These are phyloP conservation scores for Rhizopogon vesiculosus DNA, from an alignment of 768 basidiomycete genomes.

Conservation along the genomic window DNA sequence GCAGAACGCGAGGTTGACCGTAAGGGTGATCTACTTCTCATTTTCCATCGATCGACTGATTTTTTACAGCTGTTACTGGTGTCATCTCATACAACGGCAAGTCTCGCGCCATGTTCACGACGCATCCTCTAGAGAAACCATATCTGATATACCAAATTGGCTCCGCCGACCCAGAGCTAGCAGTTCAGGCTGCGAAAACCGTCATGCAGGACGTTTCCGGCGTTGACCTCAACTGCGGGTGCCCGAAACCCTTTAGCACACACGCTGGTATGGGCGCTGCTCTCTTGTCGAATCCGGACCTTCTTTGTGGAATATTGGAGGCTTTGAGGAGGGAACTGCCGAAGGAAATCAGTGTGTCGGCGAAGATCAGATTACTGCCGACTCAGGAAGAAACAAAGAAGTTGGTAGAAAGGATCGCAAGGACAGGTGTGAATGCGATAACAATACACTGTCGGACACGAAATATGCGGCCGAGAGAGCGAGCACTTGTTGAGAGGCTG, in stretches of 20 bases:
- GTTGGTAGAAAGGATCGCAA: slow-evolving; percentile 83
- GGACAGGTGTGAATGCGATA: slow-evolving; percentile 83
- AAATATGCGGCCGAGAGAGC: slow-evolving; percentile 82
- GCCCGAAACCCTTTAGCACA: slow-evolving; percentile 94
- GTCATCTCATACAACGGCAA: slow-evolving; percentile 84
- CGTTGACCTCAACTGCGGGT: slow-evolving; percentile 96
- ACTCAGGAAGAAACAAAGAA: slow-evolving; percentile 83
- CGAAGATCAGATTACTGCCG: slow-evolving; percentile 88
- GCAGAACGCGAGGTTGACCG: slow-evolving; percentile 81
- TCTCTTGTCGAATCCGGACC: slow-evolving; percentile 84
- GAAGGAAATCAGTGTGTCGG: slow-evolving; percentile 80
- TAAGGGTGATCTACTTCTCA: slow-evolving; percentile 37
- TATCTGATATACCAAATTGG: slow-evolving; percentile 96
- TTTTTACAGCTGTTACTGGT: slow-evolving; percentile 65
- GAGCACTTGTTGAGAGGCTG: slow-evolving; percentile 73
- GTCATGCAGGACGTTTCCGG: slow-evolving; percentile 90
- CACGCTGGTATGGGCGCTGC: slow-evolving; percentile 97
- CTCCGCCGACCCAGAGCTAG: slow-evolving; percentile 82
- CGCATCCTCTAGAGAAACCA: slow-evolving; percentile 92
- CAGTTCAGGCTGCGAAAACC: slow-evolving; percentile 84
- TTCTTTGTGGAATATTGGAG: slow-evolving; percentile 83
- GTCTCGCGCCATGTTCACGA: slow-evolving; percentile 82
- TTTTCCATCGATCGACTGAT: not conserved
- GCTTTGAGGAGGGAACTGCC: slow-evolving; percentile 72
- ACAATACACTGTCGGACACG: slow-evolving; percentile 95